Evolutionary conservation across 2,329 filamentous ascomycete species (phyloP).

Genomic region (Sporothrix protearum): DNA sequence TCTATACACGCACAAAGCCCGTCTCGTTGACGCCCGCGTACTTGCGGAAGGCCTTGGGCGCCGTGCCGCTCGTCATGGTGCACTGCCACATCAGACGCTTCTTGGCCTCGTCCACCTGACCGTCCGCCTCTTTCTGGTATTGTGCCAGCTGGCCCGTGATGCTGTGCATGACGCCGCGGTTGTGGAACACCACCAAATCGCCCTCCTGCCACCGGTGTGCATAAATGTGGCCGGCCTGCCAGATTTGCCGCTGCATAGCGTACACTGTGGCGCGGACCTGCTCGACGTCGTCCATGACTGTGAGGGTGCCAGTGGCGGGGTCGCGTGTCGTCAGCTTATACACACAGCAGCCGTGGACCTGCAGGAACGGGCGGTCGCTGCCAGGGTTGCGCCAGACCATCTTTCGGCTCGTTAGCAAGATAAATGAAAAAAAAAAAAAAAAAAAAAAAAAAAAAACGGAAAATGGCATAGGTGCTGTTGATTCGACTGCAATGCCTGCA

Average conservation of each 20-base stretch:
- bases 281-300: constrained; percentile 28
- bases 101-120: constrained; percentile 52
- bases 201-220: constrained; percentile 73
- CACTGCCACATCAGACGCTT: constrained; percentile 73
- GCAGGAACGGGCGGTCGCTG: constrained; percentile 35
- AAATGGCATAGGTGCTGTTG: no score
- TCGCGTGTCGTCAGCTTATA: constrained; percentile 23
- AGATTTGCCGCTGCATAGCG: constrained; percentile 22
- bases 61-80: constrained; percentile 49
- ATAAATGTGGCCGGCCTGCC: constrained; percentile 62
- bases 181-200: constrained; percentile 74
- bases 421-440: no score
- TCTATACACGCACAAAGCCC: constrained; percentile 20
- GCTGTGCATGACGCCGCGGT: constrained; percentile 69
- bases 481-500: not conserved
- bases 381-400: constrained; percentile 72
- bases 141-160: constrained; percentile 68
- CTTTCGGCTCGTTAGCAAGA: not conserved
- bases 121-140: constrained; percentile 11
- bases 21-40: constrained; percentile 26
- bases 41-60: constrained; percentile 25
- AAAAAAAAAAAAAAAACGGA: no score
- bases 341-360: constrained; percentile 27
- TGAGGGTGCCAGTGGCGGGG: constrained; percentile 12
- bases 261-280: constrained; percentile 22